Base-by-base conservation (phyloP, 306 rosid genomes). In the Mucuna pruriens region DNA sequence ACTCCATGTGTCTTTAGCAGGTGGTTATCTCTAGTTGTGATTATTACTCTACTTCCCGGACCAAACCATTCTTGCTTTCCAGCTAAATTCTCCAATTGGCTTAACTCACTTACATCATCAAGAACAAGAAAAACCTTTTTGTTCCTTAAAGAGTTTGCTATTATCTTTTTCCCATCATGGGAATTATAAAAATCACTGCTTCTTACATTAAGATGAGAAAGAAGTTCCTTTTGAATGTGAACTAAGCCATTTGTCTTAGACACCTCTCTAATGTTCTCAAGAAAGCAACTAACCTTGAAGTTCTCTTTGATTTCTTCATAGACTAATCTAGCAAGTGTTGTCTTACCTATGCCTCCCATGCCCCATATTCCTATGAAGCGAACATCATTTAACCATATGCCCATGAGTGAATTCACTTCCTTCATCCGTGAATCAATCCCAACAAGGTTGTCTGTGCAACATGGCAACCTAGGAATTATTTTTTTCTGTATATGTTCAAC, bases 311-410 rank as follows among this genome's bases (percentile, higher is more conserved):
- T 70, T 20, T 68, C 25, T 12, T 86, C 76, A 15, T 82, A 82
- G 19, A 82, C 64, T 44, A 17, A 15, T 68, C 82, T 75, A 4
- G 89, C 89, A 42, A 79, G n/a, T 3, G 84, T 84, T 23, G 86
- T 72, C 40, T 84, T 84, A 3, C 86, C 84, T 20, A 84, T 74
- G 7, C 82, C 82, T 0, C 86, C 79, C 84, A 74, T 86, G 48
- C 89, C 89, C 82, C 84, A 75, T 67, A 86, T 86, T 42, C 89
- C 86, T 48, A 86, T 62, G 9, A 86, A 82, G 70, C 73, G 84
- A 78, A 83, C 77, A 25, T 83, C 80, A n/a, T 45, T 38, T 46
- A 54, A 25, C 6, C 46, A 0, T 46, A 44, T 42, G 0, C 75
- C 74, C 36, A 82, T 26, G 40, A 79, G 84, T 17, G 84, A 75